A percentile compares a stretch with the other conserved stretches of the same genome.
Conservation (phyloP, 225 moss, liverwort and hornwort species). For the Anthoceros angustus region DNA sequence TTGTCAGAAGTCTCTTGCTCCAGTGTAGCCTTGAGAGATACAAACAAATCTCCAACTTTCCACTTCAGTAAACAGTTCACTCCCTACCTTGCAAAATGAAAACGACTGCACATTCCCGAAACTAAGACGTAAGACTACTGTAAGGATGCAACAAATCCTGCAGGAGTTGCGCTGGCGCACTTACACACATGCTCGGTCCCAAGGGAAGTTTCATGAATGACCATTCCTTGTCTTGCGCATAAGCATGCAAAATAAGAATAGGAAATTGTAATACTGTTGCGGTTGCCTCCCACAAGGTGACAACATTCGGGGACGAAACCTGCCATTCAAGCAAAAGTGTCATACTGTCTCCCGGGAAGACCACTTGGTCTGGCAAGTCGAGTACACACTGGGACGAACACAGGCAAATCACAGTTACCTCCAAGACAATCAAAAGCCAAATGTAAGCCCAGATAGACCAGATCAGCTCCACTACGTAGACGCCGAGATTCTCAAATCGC, state of each 20-base stretch:
- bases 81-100: no score
- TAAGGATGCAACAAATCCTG: no score
- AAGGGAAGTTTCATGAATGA: slow-evolving; percentile 18
- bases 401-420: slow-evolving; percentile 15
- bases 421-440: slow-evolving; percentile 65
- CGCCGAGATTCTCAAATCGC: slow-evolving; percentile 51
- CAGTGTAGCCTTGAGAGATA: neutral
- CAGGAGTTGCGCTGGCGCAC: neutral
- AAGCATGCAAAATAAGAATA: slow-evolving; percentile 63
- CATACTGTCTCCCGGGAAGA: neutral
- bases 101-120: no score
- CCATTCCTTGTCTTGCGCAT: slow-evolving; percentile 59
- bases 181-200: slow-evolving; percentile 10
- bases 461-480: slow-evolving; percentile 59
- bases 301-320: slow-evolving; percentile 57
- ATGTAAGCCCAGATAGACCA: slow-evolving; percentile 97
- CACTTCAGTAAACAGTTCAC: no score
- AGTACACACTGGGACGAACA: neutral
- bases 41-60: neutral
- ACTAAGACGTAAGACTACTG: no score
- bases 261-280: slow-evolving; percentile 73
- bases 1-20: neutral
- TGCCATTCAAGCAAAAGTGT: slow-evolving; percentile 8
- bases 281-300: slow-evolving; percentile 57
- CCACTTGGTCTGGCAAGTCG: neutral